Conservation (phyloP, 345 rosid species). For the Turnera subulata region DNA sequence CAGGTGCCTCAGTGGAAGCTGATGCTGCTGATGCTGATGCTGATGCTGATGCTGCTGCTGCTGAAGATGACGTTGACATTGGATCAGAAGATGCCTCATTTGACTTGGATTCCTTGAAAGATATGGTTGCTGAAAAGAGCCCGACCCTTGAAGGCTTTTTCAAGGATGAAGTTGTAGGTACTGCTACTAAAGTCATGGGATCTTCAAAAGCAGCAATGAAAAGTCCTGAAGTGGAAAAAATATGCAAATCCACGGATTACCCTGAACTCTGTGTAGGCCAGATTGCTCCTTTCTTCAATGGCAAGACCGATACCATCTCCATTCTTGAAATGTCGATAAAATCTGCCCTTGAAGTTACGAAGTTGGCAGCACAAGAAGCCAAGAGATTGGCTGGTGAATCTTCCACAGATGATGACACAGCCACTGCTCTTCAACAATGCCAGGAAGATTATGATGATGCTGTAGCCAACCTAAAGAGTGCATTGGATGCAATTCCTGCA, state of each 20-base stretch:
- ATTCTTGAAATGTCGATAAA: slow-evolving; percentile 35
- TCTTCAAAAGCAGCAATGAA: not conserved
- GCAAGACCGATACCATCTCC: slow-evolving; percentile 22
- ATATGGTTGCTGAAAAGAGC: no score
- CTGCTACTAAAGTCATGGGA: not conserved
- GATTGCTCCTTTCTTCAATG: slow-evolving; percentile 22
- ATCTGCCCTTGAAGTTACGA: slow-evolving; percentile 23
- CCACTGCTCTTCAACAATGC: slow-evolving; percentile 30
- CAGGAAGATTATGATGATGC: slow-evolving; percentile 36
- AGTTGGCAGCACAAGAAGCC: slow-evolving; percentile 7
- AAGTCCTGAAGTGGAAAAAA: slow-evolving; percentile 22
- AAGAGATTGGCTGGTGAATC: not conserved
- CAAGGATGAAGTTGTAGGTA: no score
- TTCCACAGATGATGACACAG: not conserved
- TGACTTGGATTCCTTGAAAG: no score
- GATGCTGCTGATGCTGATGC: no score
- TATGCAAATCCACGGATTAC: slow-evolving; percentile 33
- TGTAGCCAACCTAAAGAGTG: slow-evolving; percentile 35
- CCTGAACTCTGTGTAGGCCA: slow-evolving; percentile 38
- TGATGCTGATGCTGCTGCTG: no score
- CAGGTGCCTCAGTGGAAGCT: no score
- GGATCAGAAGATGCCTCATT: no score
- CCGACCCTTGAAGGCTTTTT: no score
- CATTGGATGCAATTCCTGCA: slow-evolving; percentile 29
- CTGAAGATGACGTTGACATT: no score